A percentile compares a stretch with the other conserved stretches of the same genome.
Evolutionary conservation across 1,284 basidiomycete species (phyloP).

Genomic region (Trichosporon asahii): DNA sequence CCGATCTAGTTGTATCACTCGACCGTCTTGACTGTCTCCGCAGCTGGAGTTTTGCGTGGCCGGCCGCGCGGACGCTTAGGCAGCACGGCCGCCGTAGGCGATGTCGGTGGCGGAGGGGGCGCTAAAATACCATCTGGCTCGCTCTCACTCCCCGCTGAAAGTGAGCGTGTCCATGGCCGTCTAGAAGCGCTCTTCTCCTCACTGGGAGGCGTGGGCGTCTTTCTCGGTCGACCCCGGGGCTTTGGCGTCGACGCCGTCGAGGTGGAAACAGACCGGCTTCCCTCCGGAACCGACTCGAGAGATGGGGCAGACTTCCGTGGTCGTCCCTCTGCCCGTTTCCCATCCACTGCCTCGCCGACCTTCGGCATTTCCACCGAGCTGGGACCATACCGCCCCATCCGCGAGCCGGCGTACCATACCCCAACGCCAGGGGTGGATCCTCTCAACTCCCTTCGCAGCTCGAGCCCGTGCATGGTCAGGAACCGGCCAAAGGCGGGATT

Average conservation of each 20-base stretch:
- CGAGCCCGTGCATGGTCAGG: conserved; percentile 7
- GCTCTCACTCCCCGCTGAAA: too few species aligned
- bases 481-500: conserved; percentile 13
- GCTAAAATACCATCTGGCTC: too few species aligned
- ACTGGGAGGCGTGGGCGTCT: background rate
- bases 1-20: conserved; percentile 9
- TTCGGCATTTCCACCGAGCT: background rate
- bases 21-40: background rate
- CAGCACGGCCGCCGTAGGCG: too few species aligned
- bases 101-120: too few species aligned
- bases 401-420: conserved; percentile 18
- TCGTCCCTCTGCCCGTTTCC: background rate
- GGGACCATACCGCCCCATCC: conserved; percentile 21
- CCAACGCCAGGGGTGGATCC: conserved; percentile 7
- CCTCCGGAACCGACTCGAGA: background rate
- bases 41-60: background rate
- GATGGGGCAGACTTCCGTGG: background rate
- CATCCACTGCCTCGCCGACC: too few species aligned
- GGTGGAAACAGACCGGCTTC: too few species aligned
- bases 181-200: too few species aligned
- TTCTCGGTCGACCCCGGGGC: background rate
- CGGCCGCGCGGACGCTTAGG: background rate
- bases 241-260: background rate
- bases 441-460: conserved; percentile 18
- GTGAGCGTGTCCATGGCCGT: too few species aligned